Conservation (phyloP, 1,139 yeast species). For the Wickerhamomyces sp. region DNA sequence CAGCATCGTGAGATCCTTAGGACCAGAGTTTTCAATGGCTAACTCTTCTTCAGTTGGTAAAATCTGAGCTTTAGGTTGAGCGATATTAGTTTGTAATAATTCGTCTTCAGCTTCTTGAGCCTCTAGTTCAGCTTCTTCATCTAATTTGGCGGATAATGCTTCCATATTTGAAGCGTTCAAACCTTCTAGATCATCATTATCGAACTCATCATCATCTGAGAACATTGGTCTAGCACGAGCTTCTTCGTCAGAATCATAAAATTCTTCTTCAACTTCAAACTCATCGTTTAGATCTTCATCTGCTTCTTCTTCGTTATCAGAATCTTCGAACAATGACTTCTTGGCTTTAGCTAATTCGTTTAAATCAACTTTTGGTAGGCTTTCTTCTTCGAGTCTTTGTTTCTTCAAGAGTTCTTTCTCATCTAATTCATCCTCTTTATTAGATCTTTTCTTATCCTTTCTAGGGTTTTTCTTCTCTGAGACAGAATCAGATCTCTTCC, state of each 20-base stretch:
- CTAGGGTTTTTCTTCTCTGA: constrained; percentile 24
- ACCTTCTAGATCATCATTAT: constrained; percentile 69
- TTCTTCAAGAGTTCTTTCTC: constrained; percentile 26
- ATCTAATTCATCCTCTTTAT: constrained; percentile 26
- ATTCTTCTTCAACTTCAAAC: constrained; percentile 50
- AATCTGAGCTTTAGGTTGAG: constrained; percentile 68
- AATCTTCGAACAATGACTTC: constrained; percentile 74
- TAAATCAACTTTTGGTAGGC: constrained; percentile 58
- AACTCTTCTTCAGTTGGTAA: constrained; percentile 61
- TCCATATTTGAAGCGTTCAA: constrained; percentile 89
- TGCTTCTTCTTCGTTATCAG: constrained; percentile 47
- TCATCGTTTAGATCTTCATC: constrained; percentile 46
- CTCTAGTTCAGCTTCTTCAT: constrained; percentile 67
- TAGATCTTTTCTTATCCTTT: constrained; percentile 24
- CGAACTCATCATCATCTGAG: constrained; percentile 73
- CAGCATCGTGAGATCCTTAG: constrained; percentile 73
- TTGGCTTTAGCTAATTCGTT: constrained; percentile 64
- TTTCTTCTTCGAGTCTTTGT: constrained; percentile 39
- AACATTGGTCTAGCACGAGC: constrained; percentile 69
- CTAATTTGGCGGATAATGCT: constrained; percentile 64
- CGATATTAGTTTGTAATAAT: constrained; percentile 51
- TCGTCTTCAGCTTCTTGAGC: constrained; percentile 79
- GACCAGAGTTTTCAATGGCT: constrained; percentile 44
- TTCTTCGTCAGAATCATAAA: constrained; percentile 49
- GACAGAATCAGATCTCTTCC: constrained; percentile 28